phyloP scores from a whole-genome alignment of 129 eudicot genomes.

The Scalesia atractyloides region DNA sequence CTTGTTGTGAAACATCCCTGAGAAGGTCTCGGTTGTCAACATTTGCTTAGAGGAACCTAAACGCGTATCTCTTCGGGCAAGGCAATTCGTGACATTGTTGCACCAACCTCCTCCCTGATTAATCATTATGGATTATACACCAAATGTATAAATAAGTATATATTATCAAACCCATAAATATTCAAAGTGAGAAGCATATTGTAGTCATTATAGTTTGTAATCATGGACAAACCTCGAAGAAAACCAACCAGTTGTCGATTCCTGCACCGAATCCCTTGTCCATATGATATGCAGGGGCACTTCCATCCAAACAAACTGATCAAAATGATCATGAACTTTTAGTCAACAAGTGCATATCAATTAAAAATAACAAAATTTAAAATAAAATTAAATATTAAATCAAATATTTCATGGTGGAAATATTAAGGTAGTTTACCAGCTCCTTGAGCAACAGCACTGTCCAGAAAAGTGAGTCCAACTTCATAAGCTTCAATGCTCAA shows the following conservation, averaged over 20 bases:
- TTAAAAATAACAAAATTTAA: neutral
- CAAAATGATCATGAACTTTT: conserved; percentile 12
- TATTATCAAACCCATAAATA: too few species aligned
- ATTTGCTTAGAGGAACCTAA: conserved; percentile 84
- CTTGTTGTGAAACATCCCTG: conserved; percentile 78
- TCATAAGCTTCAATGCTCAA: conserved; percentile 51
- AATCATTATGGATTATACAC: neutral
- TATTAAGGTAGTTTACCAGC: conserved; percentile 58
- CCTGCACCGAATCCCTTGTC: conserved; percentile 87
- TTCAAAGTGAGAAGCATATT: neutral
- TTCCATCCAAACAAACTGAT: conserved; percentile 95
- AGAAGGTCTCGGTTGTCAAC: conserved; percentile 61
- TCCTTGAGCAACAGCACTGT: conserved; percentile 87
- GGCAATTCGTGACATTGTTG: conserved; percentile 75
- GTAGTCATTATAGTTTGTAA: neutral
- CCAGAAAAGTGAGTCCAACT: conserved; percentile 70
- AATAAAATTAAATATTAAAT: neutral
- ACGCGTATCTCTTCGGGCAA: conserved; percentile 54
- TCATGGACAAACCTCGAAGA: conserved; percentile 69
- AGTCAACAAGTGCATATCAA: neutral
- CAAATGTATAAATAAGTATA: conserved; percentile 1
- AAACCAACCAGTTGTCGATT: conserved; percentile 83
- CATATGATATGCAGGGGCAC: conserved; percentile 95
- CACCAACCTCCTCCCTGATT: conserved; percentile 98
- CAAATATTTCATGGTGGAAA: neutral